A percentile compares a stretch with the other conserved stretches of the same genome.
phyloP scores from a whole-genome alignment of 192 early-diverging fungal genomes.

The Pilaira anomala region DNA sequence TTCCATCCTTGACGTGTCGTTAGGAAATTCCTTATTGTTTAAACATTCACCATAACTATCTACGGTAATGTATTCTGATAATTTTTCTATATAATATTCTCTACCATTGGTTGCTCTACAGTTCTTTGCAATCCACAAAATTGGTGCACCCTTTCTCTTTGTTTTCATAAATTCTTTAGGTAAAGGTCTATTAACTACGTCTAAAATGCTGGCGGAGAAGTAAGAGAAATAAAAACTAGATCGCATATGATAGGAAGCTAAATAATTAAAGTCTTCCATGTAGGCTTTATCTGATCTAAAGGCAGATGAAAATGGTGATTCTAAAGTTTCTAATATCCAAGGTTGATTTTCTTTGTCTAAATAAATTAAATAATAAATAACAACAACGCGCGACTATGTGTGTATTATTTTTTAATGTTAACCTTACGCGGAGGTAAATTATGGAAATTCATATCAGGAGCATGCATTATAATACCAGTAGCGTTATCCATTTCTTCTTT shows the following conservation, averaged over 20 bases:
- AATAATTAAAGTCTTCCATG: conserved; percentile 20
- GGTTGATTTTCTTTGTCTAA: background rate
- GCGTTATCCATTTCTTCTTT: background rate
- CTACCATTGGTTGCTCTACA: conserved; percentile 14
- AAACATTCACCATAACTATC: conserved; percentile 22
- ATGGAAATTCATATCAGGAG: background rate
- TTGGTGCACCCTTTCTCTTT: background rate
- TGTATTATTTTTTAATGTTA: background rate
- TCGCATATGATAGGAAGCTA: conserved; percentile 20
- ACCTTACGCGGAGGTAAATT: conserved; percentile 12
- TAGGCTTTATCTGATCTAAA: background rate
- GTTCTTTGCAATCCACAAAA: conserved; percentile 25
- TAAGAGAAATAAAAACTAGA: conserved; percentile 13
- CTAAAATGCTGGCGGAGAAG: conserved; percentile 7
- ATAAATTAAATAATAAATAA: background rate
- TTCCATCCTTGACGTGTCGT: background rate
- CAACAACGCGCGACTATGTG: no score
- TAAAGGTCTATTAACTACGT: conserved; percentile 17
- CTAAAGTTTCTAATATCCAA: conserved; percentile 18
- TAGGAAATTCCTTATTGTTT: conserved; percentile 10
- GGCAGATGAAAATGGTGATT: conserved; percentile 10
- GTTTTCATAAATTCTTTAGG: conserved; percentile 20
- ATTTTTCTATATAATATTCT: conserved; percentile 7
- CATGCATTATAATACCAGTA: conserved; percentile 18
- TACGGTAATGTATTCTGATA: conserved; percentile 16